phyloP scores from a whole-genome alignment of 2,329 filamentous ascomycete genomes.

The Pestalotiopsis sp. region DNA sequence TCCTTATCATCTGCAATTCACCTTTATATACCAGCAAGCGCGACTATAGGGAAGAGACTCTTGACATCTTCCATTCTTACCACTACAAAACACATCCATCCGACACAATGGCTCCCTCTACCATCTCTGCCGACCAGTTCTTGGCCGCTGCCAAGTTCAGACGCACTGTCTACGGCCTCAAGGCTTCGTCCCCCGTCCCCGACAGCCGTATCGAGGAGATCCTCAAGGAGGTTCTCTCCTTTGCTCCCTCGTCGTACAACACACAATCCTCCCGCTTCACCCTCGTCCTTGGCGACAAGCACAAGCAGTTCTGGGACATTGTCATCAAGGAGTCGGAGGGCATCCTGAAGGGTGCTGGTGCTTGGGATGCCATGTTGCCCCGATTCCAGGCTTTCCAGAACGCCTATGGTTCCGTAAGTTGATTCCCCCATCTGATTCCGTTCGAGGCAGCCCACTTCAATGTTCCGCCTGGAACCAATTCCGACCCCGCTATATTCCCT shows the following conservation, averaged over 20 bases:
- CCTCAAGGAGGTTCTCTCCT: conserved; percentile 24
- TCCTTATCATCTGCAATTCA: neutral
- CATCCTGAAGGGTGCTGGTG: conserved; percentile 20
- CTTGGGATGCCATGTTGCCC: conserved; percentile 23
- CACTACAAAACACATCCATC: neutral
- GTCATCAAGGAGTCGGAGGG: conserved; percentile 21
- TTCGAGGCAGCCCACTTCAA: neutral
- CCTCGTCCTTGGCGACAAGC: conserved; percentile 24
- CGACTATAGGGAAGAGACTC: neutral
- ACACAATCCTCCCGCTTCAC: conserved; percentile 25
- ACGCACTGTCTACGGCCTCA: conserved; percentile 32
- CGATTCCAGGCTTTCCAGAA: conserved; percentile 21
- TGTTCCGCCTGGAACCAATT: neutral
- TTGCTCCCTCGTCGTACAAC: conserved; percentile 27
- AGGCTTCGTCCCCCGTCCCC: conserved; percentile 29
- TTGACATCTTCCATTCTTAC: neutral
- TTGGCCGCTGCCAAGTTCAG: conserved; percentile 31
- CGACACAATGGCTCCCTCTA: conserved; percentile 10
- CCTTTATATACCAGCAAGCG: neutral
- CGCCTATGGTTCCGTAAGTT: conserved; percentile 28
- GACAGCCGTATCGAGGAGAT: conserved; percentile 32
- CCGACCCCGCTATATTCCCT: neutral
- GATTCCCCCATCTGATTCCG: neutral
- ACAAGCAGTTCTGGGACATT: conserved; percentile 26
- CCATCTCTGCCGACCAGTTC: conserved; percentile 25